A percentile compares a stretch with the other conserved stretches of the same genome.
Evolutionary conservation across 345 rosid species (phyloP).

Genomic region (Salix exigua): DNA sequence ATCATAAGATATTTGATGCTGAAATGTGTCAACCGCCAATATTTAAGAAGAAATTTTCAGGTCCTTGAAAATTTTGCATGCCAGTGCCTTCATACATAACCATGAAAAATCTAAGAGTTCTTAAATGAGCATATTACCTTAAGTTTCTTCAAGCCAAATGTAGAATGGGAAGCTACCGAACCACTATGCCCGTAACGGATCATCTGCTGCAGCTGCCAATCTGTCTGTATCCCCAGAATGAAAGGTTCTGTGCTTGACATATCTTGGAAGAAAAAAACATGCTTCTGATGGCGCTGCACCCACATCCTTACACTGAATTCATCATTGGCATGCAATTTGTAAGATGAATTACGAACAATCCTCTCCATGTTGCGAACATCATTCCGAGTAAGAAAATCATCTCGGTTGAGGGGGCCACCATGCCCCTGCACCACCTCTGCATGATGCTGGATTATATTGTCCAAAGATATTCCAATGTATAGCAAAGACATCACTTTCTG

Average conservation of each 20-base stretch:
- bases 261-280: slow-evolving; percentile 48
- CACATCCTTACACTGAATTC: slow-evolving; percentile 41
- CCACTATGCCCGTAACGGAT: slow-evolving; percentile 44
- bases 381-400: slow-evolving; percentile 51
- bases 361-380: slow-evolving; percentile 58
- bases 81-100: background rate
- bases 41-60: background rate
- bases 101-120: background rate
- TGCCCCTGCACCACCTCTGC: slow-evolving; percentile 43
- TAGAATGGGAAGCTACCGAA: slow-evolving; percentile 42
- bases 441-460: slow-evolving; percentile 46
- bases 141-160: slow-evolving; percentile 47
- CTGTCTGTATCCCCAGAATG: slow-evolving; percentile 52
- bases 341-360: slow-evolving; percentile 38
- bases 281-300: slow-evolving; percentile 48
- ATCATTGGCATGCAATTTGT: slow-evolving; percentile 40
- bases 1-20: no score
- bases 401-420: slow-evolving; percentile 56
- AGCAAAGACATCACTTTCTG: slow-evolving; percentile 54
- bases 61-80: background rate
- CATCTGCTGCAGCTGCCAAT: slow-evolving; percentile 61
- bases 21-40: no score
- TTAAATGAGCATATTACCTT: slow-evolving; percentile 30
- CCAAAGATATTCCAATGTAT: slow-evolving; percentile 46
- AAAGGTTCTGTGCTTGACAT: slow-evolving; percentile 32